A percentile compares a stretch with the other conserved stretches of the same genome.
phyloP scores from a whole-genome alignment of 306 rosid species.

The Quercus mongolica region DNA sequence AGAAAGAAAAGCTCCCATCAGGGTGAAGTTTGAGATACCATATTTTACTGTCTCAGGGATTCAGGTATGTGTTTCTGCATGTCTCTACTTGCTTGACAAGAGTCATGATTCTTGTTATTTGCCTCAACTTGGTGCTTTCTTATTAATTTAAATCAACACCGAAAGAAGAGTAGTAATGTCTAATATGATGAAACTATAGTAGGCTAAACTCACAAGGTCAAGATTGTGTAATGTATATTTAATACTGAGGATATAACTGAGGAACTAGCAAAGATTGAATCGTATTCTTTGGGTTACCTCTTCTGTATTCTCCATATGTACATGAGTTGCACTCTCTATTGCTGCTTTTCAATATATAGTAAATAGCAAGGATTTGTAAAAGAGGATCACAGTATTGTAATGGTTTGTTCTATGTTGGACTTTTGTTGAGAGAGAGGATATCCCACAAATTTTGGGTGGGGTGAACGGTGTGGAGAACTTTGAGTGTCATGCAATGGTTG shows the following conservation, averaged over 20 bases:
- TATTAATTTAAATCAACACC: background rate
- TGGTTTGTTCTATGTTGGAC: no score
- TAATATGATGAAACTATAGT: background rate
- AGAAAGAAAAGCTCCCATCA: constrained; percentile 94
- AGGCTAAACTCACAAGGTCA: background rate
- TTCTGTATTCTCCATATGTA: background rate
- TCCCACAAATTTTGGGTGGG: no score
- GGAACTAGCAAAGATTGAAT: background rate
- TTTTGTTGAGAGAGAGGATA: no score
- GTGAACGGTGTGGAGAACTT: no score
- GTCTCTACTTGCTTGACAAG: no score
- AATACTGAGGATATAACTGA: background rate
- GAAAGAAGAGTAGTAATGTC: background rate
- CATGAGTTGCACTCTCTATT: background rate
- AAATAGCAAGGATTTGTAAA: background rate
- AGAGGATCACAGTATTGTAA: background rate
- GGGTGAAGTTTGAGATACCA: constrained; percentile 96
- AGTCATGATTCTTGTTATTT: background rate
- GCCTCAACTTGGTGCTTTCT: background rate
- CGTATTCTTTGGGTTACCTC: background rate
- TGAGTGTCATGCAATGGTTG: background rate
- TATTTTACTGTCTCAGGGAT: constrained; percentile 97
- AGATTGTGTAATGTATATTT: background rate
- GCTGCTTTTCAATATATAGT: background rate
- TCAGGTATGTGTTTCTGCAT: constrained; percentile 53